Evolutionary conservation across 1,284 basidiomycete genomes (phyloP).

Genomic region (Phaffia rhodozyma): DNA sequence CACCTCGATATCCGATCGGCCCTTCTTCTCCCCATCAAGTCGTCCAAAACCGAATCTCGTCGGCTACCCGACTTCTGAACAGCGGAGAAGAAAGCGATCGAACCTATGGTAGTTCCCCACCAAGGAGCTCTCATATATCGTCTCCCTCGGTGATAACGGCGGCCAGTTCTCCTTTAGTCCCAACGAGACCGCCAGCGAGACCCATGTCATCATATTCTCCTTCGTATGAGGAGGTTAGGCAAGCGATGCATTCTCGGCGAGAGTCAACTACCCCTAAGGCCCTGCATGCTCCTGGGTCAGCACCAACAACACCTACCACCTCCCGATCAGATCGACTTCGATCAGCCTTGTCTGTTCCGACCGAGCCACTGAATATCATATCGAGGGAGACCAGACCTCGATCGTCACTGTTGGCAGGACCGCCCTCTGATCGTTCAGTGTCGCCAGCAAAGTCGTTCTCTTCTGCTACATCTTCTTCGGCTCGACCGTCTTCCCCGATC

Average conservation of each 20-base stretch:
- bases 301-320: not conserved
- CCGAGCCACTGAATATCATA: not conserved
- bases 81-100: too few species aligned
- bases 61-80: too few species aligned
- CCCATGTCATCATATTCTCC: not conserved
- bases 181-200: not conserved
- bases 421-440: not conserved
- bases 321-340: not conserved
- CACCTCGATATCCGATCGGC: conserved; percentile 1
- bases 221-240: too few species aligned
- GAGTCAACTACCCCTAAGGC: too few species aligned
- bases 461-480: not conserved
- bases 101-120: too few species aligned
- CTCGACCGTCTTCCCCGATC: not conserved
- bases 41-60: too few species aligned
- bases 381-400: not conserved
- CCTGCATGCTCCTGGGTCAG: not conserved
- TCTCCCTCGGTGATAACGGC: not conserved
- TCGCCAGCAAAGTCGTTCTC: not conserved
- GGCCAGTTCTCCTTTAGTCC: not conserved
- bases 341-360: not conserved
- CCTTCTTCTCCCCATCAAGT: not conserved
- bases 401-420: not conserved
- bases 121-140: too few species aligned
- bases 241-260: too few species aligned